Evolutionary conservation across 2,329 filamentous ascomycete genomes (phyloP), one percentile per base, ranked within the genome.

Genomic region (Epichloe gansuensis): DNA sequence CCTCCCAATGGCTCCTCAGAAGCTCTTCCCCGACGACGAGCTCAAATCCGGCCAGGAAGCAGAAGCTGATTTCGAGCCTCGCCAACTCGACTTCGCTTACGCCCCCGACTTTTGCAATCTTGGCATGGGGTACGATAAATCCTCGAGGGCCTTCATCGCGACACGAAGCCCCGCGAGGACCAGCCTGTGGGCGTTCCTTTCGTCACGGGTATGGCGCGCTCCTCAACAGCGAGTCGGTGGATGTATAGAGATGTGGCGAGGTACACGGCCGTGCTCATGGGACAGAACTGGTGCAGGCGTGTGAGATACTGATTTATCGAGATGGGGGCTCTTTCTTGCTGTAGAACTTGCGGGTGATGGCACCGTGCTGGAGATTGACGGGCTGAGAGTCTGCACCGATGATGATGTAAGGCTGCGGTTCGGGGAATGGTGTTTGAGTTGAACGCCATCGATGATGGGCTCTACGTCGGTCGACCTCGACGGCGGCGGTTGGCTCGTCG

Each of bases 81-180:
- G 86, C 86, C 50, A 98, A 76, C 69, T 97, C 90, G 17, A 75
- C 72, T 64, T 88, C 86, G 62, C 81, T 88, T 15, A 97, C 89
- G 17, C 91, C 91, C 43, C 93, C 91, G 1, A 97, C 91, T 58
- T 84, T 86, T 17, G 91, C 84, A 58, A 96, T 83, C 52, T 89
- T 85, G 55, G 77, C 77, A 69, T 96, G 91, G 8, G 81, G 70
- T 94, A 95, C 60, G 85, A 87, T 51, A 91, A 77, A 66, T 97
- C 91, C 67, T 98, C 91, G n/a, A 96, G 72, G 0, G 89, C 88
- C 71, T 97, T 98, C 80, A 91, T 93, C 13, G 91, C 90, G 3
- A 96, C 87, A 38, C 91, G 76, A 51, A 96, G 75, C 6, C 86
- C 88, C 0, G 89, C 91, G 15, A 98, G 77, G 35, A 95, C 76